Conservation (phyloP, 306 rosid species). For the Sesbania bispinosa region DNA sequence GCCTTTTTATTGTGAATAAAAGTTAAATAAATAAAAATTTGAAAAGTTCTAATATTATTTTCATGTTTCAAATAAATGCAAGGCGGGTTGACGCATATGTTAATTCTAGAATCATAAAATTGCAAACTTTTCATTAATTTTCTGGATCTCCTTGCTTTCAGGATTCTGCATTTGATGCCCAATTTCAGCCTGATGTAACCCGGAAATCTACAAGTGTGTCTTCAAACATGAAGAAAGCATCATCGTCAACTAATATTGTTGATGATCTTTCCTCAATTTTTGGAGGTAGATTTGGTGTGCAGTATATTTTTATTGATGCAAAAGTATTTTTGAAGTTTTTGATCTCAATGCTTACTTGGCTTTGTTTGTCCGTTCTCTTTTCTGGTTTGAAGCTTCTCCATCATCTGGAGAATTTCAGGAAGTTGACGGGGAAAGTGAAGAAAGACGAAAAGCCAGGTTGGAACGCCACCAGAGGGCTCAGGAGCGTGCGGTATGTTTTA, state of each 20-base stretch:
- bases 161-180: conserved; percentile 62
- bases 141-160: conserved; percentile 34
- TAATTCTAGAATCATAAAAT: not conserved
- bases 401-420: conserved; percentile 82
- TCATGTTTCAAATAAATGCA: not conserved
- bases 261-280: conserved; percentile 91
- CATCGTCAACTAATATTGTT: conserved; percentile 68
- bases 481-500: conserved; percentile 77
- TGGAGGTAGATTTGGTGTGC: conserved; percentile 57
- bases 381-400: conserved; percentile 54
- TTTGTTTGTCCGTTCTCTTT: conserved; percentile 10
- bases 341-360: conserved; percentile 16
- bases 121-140: not conserved
- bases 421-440: conserved; percentile 92
- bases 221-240: conserved; percentile 70
- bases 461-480: conserved; percentile 90
- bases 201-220: conserved; percentile 47
- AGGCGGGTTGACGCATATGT: not conserved
- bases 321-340: conserved; percentile 4
- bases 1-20: conserved; percentile 7
- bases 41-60: not conserved
- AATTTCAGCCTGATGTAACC: conserved; percentile 58
- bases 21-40: not conserved
- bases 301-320: conserved; percentile 22
- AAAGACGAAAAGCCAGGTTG: conserved; percentile 87